These are phyloP conservation scores for Echinosophora koreensis DNA, from an alignment of 306 rosid species.

Conservation along the genomic window DNA sequence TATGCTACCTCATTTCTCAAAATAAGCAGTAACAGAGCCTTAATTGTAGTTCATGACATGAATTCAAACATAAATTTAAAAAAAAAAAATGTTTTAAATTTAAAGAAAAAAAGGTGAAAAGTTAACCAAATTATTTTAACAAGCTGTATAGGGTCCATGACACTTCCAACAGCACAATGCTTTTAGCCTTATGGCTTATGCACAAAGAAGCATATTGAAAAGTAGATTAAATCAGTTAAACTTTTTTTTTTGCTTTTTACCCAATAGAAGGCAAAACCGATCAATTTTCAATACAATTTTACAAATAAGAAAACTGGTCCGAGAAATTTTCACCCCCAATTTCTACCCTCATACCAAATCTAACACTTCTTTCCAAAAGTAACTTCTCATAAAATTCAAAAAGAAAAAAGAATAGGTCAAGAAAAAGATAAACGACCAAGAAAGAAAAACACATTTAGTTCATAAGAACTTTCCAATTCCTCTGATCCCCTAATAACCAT, in stretches of 20 bases:
- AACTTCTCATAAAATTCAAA: background rate
- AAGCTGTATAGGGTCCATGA: background rate
- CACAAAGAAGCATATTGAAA: background rate
- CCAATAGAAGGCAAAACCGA: background rate
- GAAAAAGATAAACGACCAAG: background rate
- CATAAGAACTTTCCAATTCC: background rate
- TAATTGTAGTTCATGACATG: background rate
- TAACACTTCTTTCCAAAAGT: background rate
- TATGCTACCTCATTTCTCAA: background rate
- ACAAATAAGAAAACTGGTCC: background rate
- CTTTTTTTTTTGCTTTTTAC: background rate
- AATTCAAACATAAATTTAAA: background rate
- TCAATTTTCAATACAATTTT: background rate
- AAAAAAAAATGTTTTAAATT: background rate
- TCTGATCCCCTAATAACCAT: background rate
- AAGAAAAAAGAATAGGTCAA: background rate
- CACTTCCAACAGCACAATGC: background rate
- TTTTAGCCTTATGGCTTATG: background rate
- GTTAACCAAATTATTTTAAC: background rate
- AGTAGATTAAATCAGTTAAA: background rate
- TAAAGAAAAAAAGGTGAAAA: background rate
- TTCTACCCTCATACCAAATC: background rate
- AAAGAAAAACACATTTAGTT: background rate
- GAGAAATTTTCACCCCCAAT: background rate
- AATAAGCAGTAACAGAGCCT: background rate